A percentile compares a stretch with the other conserved stretches of the same genome.
These are phyloP conservation scores for Codiaeum variegatum DNA, from an alignment of 441 rosid species.

Conservation along the genomic window DNA sequence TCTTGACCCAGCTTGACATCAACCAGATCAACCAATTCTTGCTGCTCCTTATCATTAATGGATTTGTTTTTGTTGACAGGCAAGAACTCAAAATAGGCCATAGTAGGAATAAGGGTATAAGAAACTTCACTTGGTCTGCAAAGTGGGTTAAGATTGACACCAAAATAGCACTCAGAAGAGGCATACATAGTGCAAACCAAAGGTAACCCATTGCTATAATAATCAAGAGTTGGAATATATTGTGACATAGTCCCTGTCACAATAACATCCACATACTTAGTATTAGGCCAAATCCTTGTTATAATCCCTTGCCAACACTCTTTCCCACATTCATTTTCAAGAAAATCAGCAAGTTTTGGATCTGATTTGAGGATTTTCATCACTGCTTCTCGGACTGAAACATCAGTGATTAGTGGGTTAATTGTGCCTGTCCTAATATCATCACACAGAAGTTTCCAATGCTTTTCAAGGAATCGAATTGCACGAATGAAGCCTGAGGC, in stretches of 20 bases:
- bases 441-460: constrained; percentile 53
- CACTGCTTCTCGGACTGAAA: constrained; percentile 63
- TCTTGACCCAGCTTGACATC: constrained; percentile 56
- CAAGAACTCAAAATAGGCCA: constrained; percentile 74
- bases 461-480: constrained; percentile 80
- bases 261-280: constrained; percentile 79
- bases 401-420: constrained; percentile 62
- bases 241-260: constrained; percentile 80
- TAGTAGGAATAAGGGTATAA: constrained; percentile 61
- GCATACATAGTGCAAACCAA: constrained; percentile 73
- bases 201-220: constrained; percentile 58
- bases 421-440: constrained; percentile 68
- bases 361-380: constrained; percentile 71
- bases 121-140: constrained; percentile 56
- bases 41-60: constrained; percentile 30
- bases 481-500: constrained; percentile 98
- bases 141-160: constrained; percentile 56
- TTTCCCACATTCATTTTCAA: constrained; percentile 54
- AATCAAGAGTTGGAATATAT: constrained; percentile 62
- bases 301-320: constrained; percentile 90
- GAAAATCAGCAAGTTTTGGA: constrained; percentile 69
- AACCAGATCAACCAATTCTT: constrained; percentile 45
- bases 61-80: constrained; percentile 51
- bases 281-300: constrained; percentile 88
- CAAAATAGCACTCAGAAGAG: constrained; percentile 72